These are phyloP conservation scores for Acrocalymma vagum DNA, from an alignment of 2,329 filamentous ascomycete genomes.

Conservation along the genomic window DNA sequence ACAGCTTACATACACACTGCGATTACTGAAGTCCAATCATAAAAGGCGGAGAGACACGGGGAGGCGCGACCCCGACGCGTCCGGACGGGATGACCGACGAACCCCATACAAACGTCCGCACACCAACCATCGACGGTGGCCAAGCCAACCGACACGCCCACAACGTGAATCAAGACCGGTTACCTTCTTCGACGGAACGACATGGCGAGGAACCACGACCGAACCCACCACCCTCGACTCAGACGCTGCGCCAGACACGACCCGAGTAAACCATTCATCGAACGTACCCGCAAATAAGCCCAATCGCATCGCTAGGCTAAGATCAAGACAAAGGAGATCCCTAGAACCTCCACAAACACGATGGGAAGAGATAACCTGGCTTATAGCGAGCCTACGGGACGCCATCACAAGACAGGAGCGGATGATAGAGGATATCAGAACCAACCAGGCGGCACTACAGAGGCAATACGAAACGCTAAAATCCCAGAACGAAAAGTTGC, in stretches of 20 bases:
- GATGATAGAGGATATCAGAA: no score
- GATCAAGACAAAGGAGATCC: not conserved
- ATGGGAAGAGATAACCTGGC: no score
- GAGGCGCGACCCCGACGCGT: slow-evolving; percentile 1
- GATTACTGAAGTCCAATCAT: slow-evolving; percentile 2
- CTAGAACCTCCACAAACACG: no score
- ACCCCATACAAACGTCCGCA: not conserved
- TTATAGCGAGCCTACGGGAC: no score
- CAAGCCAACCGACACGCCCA: no score
- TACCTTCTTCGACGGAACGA: slow-evolving; percentile 2
- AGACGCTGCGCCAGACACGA: not conserved
- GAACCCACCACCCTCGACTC: not conserved
- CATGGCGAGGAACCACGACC: slow-evolving; percentile 2
- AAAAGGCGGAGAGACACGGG: slow-evolving; percentile 1
- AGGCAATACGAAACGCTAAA: no score
- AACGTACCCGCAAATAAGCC: slow-evolving; percentile 1
- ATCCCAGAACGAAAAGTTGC: no score
- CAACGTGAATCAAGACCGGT: no score
- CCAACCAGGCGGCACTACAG: no score
- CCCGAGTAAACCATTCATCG: not conserved
- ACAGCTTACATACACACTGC: slow-evolving; percentile 1
- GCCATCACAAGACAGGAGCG: no score
- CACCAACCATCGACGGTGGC: not conserved
- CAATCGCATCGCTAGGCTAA: slow-evolving; percentile 2
- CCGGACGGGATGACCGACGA: slow-evolving; percentile 3